Base-by-base conservation (phyloP, 2,329 filamentous ascomycete genomes). In the Trichoderma koningiopsis region DNA sequence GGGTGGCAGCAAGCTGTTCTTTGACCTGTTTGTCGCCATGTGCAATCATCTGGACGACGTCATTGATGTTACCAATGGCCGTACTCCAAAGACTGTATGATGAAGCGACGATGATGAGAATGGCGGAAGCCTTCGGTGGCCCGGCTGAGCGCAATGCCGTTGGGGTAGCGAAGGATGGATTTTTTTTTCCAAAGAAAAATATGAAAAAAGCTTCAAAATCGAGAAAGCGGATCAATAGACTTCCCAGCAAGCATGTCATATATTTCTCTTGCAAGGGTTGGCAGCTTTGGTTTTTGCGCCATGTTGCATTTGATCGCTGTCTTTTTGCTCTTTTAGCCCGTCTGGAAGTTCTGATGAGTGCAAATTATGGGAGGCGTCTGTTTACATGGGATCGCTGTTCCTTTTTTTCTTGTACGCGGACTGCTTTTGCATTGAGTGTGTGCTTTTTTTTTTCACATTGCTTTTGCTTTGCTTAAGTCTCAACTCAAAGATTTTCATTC, bases 1-100 rank as follows among this genome's bases (percentile, higher is more conserved):
- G 82, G 94, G 94, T 81, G 94, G 84, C 77, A 87, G 89, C 83
- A 94, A 94, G 87, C 87, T 97, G 84, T 97, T 96, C 87, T 98
- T 98, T 84, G 94, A 97, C 87, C 86, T 98, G 82, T 98, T 97
- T 82, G 94, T 97, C 79, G 94, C 94, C 77, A 92, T 97, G 91
- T 97, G 93, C 87, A 97, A 97, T 84, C 94, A 97, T 85, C 91
- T 97, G 78, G 94, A 97, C 87, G 94, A 97, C 82, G 89, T 97
- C 83, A 91, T 93, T 83, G 93, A 96, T 80, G 89, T 93, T 82
- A 91, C 88, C 88, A 91, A 90, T 80, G 87, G 86, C 79, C 83
- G 85, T 72, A 85, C 85, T 71, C 86, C 87, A 70, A 85, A 82
- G 82, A 87, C 85, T 62, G 83, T 88, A 79, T 88, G 79, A 87